A percentile compares a stretch with the other conserved stretches of the same genome.
Evolutionary conservation across 768 basidiomycete species (phyloP).

Genomic region (Kondoa subrosea): DNA sequence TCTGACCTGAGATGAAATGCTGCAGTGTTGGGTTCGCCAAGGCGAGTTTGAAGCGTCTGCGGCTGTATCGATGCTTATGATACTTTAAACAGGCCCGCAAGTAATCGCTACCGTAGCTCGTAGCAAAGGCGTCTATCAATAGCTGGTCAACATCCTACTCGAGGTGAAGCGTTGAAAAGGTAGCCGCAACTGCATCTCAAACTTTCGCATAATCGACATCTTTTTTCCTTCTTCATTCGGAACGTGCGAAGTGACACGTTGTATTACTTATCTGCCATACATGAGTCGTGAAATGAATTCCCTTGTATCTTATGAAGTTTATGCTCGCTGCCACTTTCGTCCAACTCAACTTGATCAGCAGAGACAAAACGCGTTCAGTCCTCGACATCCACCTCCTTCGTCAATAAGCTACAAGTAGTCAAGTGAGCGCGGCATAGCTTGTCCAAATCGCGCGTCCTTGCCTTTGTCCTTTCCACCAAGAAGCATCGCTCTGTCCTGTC

Average conservation of each 20-base stretch:
- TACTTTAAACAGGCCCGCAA: neutral
- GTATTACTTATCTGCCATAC: neutral
- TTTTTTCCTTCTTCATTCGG: too few species aligned
- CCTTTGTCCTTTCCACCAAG: too few species aligned
- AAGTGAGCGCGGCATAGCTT: too few species aligned
- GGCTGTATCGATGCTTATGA: neutral
- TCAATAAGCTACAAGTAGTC: too few species aligned
- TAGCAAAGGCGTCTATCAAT: neutral
- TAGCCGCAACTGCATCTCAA: too few species aligned
- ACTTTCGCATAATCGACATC: too few species aligned
- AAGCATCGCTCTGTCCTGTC: too few species aligned
- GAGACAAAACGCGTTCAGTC: neutral
- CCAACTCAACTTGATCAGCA: neutral
- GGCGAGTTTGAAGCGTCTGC: constrained; percentile 10
- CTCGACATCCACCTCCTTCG: too few species aligned
- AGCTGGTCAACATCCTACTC: neutral
- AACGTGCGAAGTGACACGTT: neutral
- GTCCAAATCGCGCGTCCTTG: too few species aligned
- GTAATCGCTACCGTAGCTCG: too few species aligned
- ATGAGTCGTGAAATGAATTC: neutral
- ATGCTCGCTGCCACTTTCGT: neutral
- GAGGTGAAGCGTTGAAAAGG: too few species aligned
- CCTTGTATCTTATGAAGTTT: neutral
- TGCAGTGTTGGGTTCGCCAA: constrained; percentile 74
- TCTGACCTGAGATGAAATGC: too few species aligned